These are phyloP conservation scores for Myriangium duriaei DNA, from an alignment of 2,329 filamentous ascomycete species.

Conservation along the genomic window DNA sequence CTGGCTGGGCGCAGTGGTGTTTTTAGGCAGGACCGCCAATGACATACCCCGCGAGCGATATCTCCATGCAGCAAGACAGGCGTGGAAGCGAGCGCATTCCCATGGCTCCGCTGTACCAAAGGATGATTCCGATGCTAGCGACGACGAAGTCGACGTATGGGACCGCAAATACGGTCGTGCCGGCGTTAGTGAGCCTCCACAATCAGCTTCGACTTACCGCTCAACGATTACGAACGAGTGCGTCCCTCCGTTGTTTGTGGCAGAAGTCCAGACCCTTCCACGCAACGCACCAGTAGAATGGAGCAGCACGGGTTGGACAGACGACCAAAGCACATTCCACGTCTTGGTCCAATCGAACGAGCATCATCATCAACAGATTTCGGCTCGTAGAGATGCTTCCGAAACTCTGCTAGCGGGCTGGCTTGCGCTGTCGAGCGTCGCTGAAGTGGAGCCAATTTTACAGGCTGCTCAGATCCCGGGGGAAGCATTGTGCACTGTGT, in stretches of 20 bases:
- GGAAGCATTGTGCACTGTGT: conserved; percentile 1
- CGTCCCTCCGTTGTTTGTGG: conserved; percentile 56
- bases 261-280: conserved; percentile 66
- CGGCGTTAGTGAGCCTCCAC: conserved; percentile 16
- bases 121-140: conserved; percentile 33
- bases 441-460: not conserved
- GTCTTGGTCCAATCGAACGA: too few relatives aligned
- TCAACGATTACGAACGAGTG: conserved; percentile 12
- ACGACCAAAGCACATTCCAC: too few relatives aligned
- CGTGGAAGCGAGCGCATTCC: conserved; percentile 31
- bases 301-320: conserved; percentile 23
- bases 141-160: conserved; percentile 52
- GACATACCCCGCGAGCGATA: conserved; percentile 22
- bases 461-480: not conserved
- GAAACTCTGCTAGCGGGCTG: not conserved
- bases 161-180: conserved; percentile 41
- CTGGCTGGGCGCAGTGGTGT: conserved; percentile 67
- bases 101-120: not conserved
- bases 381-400: too few relatives aligned
- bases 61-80: conserved; percentile 16
- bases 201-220: conserved; percentile 23
- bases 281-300: conserved; percentile 68
- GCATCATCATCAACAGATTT: too few relatives aligned
- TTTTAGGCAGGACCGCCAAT: conserved; percentile 42
- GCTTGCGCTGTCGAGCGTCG: not conserved